Conservation (phyloP, 805 yeast genomes). For the Yarrowia deformans region DNA sequence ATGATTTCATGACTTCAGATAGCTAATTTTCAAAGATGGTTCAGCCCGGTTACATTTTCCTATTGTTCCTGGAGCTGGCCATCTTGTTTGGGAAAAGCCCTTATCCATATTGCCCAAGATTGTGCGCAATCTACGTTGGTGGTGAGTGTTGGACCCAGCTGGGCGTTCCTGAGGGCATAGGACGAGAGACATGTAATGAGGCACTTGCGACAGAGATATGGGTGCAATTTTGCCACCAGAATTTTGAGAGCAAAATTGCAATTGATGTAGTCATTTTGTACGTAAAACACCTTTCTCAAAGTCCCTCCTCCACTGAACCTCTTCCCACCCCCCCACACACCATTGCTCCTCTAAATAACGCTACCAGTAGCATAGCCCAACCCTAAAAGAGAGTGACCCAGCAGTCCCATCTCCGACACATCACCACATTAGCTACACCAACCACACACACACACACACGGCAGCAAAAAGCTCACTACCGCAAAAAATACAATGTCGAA, state of each 20-base stretch:
- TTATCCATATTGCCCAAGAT: conserved; percentile 35
- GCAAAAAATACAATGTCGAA: conserved; percentile 50
- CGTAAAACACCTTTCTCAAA: no score
- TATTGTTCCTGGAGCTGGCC: conserved; percentile 7
- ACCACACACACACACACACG: conserved; percentile 7
- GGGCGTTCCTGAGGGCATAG: conserved; percentile 33
- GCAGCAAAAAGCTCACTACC: neutral
- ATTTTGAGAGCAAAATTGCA: neutral
- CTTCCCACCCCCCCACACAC: conserved; percentile 28
- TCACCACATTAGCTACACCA: conserved; percentile 20
- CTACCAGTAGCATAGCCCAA: conserved; percentile 32
- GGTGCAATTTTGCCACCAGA: neutral
- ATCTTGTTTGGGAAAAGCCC: conserved; percentile 22
- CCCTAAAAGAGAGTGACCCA: conserved; percentile 25
- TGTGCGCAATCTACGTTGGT: conserved; percentile 37
- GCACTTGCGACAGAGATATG: neutral
- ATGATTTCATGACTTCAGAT: neutral
- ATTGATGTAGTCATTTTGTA: neutral
- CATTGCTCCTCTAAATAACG: conserved; percentile 38
- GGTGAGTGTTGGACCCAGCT: neutral
- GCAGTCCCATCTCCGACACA: conserved; percentile 35
- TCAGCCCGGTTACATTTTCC: conserved; percentile 6
- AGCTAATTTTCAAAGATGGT: conserved; percentile 9
- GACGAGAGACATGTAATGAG: neutral
- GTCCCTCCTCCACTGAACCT: neutral